phyloP scores from a whole-genome alignment of 148 eudicot species.

The Rheum nobile region DNA sequence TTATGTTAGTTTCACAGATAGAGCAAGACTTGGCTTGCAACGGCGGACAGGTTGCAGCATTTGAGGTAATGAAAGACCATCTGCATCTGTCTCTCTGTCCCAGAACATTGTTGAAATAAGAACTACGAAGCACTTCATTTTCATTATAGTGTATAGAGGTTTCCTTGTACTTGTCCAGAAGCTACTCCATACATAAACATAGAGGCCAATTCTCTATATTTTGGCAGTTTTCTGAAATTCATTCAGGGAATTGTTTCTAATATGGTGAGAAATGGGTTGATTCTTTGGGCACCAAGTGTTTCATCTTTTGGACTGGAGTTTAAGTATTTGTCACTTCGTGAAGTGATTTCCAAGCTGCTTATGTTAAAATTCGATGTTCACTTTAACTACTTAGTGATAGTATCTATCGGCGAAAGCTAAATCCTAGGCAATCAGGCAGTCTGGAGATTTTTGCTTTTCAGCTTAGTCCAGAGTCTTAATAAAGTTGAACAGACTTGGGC shows the following conservation, averaged over 20 bases:
- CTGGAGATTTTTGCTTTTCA: neutral
- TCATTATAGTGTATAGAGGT: neutral
- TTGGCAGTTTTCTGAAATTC: neutral
- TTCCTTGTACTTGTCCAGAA: neutral
- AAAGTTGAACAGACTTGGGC: neutral
- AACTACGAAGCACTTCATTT: neutral
- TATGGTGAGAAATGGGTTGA: neutral
- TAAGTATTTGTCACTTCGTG: neutral
- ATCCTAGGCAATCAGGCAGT: neutral
- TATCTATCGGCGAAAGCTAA: neutral
- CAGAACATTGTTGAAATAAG: neutral
- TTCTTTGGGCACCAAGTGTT: neutral
- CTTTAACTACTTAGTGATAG: neutral
- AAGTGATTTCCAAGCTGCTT: neutral
- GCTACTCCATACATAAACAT: neutral
- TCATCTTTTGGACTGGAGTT: neutral
- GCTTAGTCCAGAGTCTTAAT: neutral
- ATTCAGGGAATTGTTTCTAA: neutral
- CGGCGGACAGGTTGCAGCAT: conserved; percentile 97
- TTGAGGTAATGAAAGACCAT: conserved; percentile 51
- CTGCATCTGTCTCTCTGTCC: neutral
- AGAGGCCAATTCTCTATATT: neutral
- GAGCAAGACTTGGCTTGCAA: conserved; percentile 99
- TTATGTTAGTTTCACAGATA: conserved; percentile 90
- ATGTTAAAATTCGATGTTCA: neutral